Evolutionary conservation across 768 basidiomycete species (phyloP).

Genomic region (Gloeophyllum trabeum): DNA sequence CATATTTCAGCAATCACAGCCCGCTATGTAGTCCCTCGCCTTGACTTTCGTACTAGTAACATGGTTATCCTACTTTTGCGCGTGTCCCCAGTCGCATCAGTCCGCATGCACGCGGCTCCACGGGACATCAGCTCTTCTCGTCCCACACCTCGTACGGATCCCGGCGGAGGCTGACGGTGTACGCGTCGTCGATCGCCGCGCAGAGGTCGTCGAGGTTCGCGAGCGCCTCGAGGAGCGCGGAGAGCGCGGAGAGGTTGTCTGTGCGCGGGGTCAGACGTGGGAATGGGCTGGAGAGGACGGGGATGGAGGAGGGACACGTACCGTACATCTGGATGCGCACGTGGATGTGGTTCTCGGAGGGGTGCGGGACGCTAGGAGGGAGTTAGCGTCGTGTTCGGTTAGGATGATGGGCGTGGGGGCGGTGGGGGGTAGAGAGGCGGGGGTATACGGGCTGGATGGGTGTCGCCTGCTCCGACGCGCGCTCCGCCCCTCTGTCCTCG

Average conservation of each 20-base stretch:
- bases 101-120: no score
- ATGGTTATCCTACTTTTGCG: no score
- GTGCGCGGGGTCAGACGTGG: constrained; percentile 1
- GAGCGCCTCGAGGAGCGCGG: constrained; percentile 69
- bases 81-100: no score
- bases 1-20: no score
- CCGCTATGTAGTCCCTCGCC: no score
- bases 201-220: constrained; percentile 70
- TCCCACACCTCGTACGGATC: constrained; percentile 57
- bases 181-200: constrained; percentile 57
- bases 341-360: constrained; percentile 93
- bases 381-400: background rate
- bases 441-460: no score
- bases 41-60: no score
- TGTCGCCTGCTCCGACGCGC: no score
- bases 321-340: constrained; percentile 99
- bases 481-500: no score
- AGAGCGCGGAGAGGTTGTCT: constrained; percentile 85
- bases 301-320: constrained; percentile 28
- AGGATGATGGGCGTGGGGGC: background rate
- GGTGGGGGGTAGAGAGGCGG: no score
- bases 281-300: background rate
- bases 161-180: constrained; percentile 42
- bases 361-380: constrained; percentile 69
- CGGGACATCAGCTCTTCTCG: constrained; percentile 47